Evolutionary conservation across 352 stramenopile species (phyloP).

Genomic region (Phytopythium vexans): DNA sequence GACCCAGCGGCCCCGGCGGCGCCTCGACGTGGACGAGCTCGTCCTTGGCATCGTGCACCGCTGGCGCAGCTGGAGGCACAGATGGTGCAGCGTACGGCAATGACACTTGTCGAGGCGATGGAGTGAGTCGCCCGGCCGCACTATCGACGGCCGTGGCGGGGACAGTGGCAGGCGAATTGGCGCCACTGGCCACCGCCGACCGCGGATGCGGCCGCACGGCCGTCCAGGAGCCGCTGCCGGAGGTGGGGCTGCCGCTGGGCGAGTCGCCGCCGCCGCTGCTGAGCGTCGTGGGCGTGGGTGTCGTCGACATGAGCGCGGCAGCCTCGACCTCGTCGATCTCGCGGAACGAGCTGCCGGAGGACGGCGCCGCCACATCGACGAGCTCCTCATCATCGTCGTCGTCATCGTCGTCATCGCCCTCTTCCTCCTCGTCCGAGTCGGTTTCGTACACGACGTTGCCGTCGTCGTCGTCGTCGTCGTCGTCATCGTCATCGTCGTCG

Average conservation of each 20-base stretch:
- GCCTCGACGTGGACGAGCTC: conserved; percentile 42
- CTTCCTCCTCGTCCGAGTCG: conserved; percentile 12
- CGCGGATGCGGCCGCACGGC: background rate
- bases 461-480: conserved; percentile 13
- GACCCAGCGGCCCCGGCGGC: conserved; percentile 46
- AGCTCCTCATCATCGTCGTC: conserved; percentile 2
- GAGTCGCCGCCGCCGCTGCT: no score
- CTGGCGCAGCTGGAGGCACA: conserved; percentile 4
- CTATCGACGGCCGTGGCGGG: background rate
- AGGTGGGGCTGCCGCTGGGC: conserved; percentile 1
- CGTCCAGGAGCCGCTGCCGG: background rate
- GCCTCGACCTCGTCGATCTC: no score
- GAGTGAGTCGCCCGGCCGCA: conserved; percentile 2
- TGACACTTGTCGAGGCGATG: conserved; percentile 5
- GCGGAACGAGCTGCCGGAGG: no score
- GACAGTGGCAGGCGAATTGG: background rate
- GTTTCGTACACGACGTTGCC: conserved; percentile 5
- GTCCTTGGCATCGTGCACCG: background rate
- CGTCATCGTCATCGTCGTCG: conserved; percentile 5
- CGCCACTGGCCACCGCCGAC: no score
- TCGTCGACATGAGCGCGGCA: no score
- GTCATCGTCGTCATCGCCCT: conserved; percentile 7
- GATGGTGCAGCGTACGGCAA: conserved; percentile 9
- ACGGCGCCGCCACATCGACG: no score
- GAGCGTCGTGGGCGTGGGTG: conserved; percentile 1